These are phyloP conservation scores for Pyrrhoderma lamaoense DNA, from an alignment of 1,284 basidiomycete species.

Conservation along the genomic window DNA sequence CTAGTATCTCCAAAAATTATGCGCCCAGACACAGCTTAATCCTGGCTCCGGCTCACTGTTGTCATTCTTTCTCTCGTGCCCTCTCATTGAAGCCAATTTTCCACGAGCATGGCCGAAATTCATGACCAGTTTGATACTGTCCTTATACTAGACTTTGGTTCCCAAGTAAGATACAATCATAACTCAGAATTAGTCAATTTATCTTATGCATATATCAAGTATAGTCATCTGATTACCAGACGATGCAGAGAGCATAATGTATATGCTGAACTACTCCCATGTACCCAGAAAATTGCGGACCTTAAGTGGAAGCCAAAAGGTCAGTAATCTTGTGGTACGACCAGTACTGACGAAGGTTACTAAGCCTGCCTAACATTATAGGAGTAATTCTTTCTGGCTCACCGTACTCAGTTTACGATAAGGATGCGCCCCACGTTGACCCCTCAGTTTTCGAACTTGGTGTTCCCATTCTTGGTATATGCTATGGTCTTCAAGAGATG, in stretches of 20 bases:
- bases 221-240: constrained; percentile 96
- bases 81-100: background rate
- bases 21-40: too few species aligned
- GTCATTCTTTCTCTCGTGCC: background rate
- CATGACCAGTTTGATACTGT: constrained; percentile 97
- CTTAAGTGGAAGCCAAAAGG: constrained; percentile 95
- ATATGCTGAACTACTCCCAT: constrained; percentile 97
- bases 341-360: too few species aligned
- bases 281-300: constrained; percentile 88
- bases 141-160: constrained; percentile 96
- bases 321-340: constrained; percentile 27
- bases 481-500: constrained; percentile 98
- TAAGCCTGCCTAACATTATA: too few species aligned
- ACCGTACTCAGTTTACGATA: constrained; percentile 96
- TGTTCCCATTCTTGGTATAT: constrained; percentile 94
- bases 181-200: background rate
- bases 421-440: constrained; percentile 90
- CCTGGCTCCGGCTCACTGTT: background rate
- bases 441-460: constrained; percentile 89
- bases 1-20: too few species aligned
- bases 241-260: constrained; percentile 98
- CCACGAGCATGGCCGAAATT: constrained; percentile 61
- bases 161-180: constrained; percentile 60
- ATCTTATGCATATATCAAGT: constrained; percentile 40
- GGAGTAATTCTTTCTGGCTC: constrained; percentile 98